A percentile compares a stretch with the other conserved stretches of the same genome.
Evolutionary conservation across 495 filamentous ascomycete species (phyloP).

Genomic region (Usnea hakonensis): DNA sequence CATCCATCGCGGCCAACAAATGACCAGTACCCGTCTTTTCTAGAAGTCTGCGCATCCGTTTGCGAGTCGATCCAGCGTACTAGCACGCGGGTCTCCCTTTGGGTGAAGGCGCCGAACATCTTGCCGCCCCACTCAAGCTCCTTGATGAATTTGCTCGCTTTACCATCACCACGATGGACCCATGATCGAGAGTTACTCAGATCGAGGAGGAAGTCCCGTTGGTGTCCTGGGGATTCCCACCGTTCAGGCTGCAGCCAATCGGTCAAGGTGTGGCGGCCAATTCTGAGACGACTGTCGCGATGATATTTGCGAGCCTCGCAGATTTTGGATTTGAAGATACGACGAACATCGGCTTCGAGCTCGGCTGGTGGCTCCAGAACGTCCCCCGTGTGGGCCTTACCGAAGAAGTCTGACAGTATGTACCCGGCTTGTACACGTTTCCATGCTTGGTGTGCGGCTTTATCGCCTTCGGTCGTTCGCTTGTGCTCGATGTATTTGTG

Average conservation of each 20-base stretch:
- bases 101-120: constrained; percentile 45
- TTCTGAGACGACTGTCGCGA: constrained; percentile 29
- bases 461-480: constrained; percentile 21
- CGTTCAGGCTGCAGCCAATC: constrained; percentile 34
- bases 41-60: background rate
- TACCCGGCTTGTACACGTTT: constrained; percentile 43
- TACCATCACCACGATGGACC: constrained; percentile 33
- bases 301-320: constrained; percentile 31
- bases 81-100: constrained; percentile 32
- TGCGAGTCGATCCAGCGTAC: constrained; percentile 35
- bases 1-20: constrained; percentile 12
- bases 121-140: constrained; percentile 39
- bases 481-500: constrained; percentile 34
- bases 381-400: constrained; percentile 5
- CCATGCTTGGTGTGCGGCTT: constrained; percentile 32
- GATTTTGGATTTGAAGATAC: constrained; percentile 30
- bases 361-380: background rate
- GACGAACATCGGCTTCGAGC: constrained; percentile 21
- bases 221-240: background rate
- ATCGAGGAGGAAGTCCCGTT: constrained; percentile 23
- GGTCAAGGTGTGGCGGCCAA: constrained; percentile 28
- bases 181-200: constrained; percentile 30
- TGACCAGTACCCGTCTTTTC: constrained; percentile 16
- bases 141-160: constrained; percentile 30
- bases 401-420: constrained; percentile 31